Conservation (phyloP, 176 grass and related monocot species). For the Zizania latifolia region DNA sequence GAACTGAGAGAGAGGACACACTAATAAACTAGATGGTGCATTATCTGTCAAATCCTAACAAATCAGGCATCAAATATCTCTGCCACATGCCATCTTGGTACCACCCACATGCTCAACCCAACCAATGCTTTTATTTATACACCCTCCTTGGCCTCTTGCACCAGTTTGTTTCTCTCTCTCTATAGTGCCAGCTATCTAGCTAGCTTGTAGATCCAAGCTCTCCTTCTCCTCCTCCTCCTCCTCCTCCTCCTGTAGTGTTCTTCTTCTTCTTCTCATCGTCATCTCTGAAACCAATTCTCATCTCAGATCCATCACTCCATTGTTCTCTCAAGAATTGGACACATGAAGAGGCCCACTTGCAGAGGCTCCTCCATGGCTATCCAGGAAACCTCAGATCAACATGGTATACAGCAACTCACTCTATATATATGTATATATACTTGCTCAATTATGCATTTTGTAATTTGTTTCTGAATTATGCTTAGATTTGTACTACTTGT, state of each 20-base stretch:
- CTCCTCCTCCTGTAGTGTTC: not conserved
- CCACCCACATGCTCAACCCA: slow-evolving; percentile 36
- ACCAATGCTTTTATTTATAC: slow-evolving; percentile 43
- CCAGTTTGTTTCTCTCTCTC: slow-evolving; percentile 30
- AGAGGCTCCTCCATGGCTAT: slow-evolving; percentile 22
- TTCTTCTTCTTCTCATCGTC: not conserved
- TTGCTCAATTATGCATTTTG: not conserved
- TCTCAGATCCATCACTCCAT: slow-evolving; percentile 25
- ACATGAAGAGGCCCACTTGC: slow-evolving; percentile 55
- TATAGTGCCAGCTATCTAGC: slow-evolving; percentile 18
- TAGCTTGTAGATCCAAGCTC: slow-evolving; percentile 42
- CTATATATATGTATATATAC: not conserved
- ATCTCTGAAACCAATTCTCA: not conserved
- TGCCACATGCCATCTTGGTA: slow-evolving; percentile 38
- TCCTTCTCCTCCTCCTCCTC: not conserved
- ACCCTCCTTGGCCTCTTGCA: slow-evolving; percentile 38
- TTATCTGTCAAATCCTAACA: slow-evolving; percentile 37
- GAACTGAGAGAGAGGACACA: not conserved
- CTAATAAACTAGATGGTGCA: not conserved
- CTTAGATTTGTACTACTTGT: too few relatives aligned
- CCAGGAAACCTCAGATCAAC: slow-evolving; percentile 16
- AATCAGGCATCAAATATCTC: slow-evolving; percentile 32
- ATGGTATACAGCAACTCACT: slow-evolving; percentile 22
- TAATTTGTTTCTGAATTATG: not conserved
- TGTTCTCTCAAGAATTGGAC: slow-evolving; percentile 9